Percentiles rank a stretch among this genome's conserved stretches.
Conservation (phyloP, 2,329 filamentous ascomycete species). For the Colletotrichum sp. region DNA sequence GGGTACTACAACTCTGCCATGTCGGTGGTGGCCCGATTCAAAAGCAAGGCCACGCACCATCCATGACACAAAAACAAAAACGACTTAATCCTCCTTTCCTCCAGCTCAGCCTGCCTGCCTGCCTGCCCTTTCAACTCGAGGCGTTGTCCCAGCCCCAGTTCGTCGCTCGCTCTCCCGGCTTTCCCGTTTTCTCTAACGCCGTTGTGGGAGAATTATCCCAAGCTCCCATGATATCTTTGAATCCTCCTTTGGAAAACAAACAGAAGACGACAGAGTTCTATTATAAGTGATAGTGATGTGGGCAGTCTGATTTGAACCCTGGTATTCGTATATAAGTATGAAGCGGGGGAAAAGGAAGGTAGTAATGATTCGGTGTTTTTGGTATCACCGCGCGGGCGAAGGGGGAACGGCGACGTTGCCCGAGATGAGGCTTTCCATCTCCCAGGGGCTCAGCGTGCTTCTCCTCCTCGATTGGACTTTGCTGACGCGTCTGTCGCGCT, state of each 20-base stretch:
- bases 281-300: background rate
- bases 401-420: conserved; percentile 34
- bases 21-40: background rate
- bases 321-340: background rate
- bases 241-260: background rate
- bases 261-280: background rate
- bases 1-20: background rate
- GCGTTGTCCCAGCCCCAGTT: background rate
- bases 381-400: conserved; percentile 7
- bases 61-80: background rate
- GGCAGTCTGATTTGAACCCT: background rate
- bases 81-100: background rate
- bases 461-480: conserved; percentile 68
- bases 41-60: background rate
- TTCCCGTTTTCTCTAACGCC: background rate
- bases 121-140: background rate
- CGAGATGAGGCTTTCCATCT: conserved; percentile 69
- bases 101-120: background rate
- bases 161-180: background rate
- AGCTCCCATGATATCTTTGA: background rate
- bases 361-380: background rate
- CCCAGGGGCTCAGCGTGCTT: conserved; percentile 78
- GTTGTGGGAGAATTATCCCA: background rate
- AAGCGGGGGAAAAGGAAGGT: background rate
- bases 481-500: conserved; percentile 57